These are phyloP conservation scores for Tulasnella sp. DNA, from an alignment of 768 basidiomycete genomes.

Conservation along the genomic window DNA sequence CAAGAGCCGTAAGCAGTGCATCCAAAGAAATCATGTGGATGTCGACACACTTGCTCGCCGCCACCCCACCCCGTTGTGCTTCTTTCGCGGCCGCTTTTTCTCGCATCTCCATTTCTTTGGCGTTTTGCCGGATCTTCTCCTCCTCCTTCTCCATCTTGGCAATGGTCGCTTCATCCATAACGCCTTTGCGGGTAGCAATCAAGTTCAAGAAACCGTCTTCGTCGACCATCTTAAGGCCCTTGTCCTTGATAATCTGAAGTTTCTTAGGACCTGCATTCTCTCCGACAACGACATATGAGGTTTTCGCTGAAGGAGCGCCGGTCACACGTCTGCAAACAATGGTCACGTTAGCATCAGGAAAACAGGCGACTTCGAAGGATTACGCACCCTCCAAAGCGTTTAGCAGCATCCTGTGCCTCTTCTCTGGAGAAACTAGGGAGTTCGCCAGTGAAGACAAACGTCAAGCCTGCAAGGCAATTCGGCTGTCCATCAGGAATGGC, in stretches of 20 bases:
- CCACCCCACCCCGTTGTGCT: slow-evolving; percentile 19
- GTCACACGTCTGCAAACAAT: slow-evolving; percentile 60
- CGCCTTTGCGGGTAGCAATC: slow-evolving; percentile 54
- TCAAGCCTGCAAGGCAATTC: slow-evolving; percentile 69
- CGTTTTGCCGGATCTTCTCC: slow-evolving; percentile 57
- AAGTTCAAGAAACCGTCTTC: slow-evolving; percentile 84
- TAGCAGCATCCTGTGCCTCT: slow-evolving; percentile 76
- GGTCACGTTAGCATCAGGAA: neutral
- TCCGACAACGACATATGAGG: slow-evolving; percentile 81
- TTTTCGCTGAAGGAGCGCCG: slow-evolving; percentile 77
- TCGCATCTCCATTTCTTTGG: slow-evolving; percentile 64
- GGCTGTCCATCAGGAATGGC: slow-evolving; percentile 59
- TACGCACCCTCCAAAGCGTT: slow-evolving; percentile 81
- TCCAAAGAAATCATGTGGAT: neutral
- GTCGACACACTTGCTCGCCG: slow-evolving; percentile 21
- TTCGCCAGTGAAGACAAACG: slow-evolving; percentile 95
- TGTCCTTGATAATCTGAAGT: slow-evolving; percentile 74
- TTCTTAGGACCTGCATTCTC: slow-evolving; percentile 82
- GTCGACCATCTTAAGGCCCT: slow-evolving; percentile 56
- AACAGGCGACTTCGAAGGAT: neutral
- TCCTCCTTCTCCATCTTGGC: slow-evolving; percentile 76
- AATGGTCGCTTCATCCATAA: slow-evolving; percentile 64
- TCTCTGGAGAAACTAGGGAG: slow-evolving; percentile 77
- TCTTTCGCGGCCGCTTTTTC: slow-evolving; percentile 44
- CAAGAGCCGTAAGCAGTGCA: neutral